A percentile compares a stretch with the other conserved stretches of the same genome.
Conservation (phyloP, 2,329 filamentous ascomycete genomes). For the Golovinomyces cichoracearum region DNA sequence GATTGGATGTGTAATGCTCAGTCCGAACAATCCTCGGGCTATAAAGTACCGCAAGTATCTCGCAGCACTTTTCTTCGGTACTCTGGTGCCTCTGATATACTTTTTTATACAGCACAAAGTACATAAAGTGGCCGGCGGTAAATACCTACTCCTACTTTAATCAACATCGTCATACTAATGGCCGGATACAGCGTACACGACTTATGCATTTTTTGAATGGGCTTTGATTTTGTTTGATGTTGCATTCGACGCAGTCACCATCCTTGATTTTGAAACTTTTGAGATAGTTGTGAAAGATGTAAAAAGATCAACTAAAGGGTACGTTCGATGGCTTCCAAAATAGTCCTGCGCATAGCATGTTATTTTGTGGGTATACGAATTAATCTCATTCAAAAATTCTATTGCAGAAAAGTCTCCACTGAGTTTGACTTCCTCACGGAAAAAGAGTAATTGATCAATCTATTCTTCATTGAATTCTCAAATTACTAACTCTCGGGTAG, state of each 20-base stretch:
- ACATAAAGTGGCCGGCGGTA: slow-evolving; percentile 77
- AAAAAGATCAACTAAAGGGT: slow-evolving; percentile 85
- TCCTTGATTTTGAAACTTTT: slow-evolving; percentile 69
- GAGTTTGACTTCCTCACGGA: slow-evolving; percentile 29
- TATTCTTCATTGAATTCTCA: slow-evolving; percentile 6
- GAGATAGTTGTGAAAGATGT: slow-evolving; percentile 73
- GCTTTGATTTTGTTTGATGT: slow-evolving; percentile 82
- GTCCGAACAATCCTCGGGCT: slow-evolving; percentile 51
- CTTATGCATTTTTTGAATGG: slow-evolving; percentile 96
- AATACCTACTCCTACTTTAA: slow-evolving; percentile 13
- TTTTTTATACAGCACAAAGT: slow-evolving; percentile 99
- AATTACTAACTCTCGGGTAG: slow-evolving; percentile 20
- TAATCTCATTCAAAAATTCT: slow-evolving; percentile 14
- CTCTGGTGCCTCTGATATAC: slow-evolving; percentile 70
- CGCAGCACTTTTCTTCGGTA: slow-evolving; percentile 65
- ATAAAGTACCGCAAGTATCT: slow-evolving; percentile 75
- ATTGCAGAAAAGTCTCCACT: slow-evolving; percentile 18
- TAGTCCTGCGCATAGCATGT: slow-evolving; percentile 34
- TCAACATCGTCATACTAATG: slow-evolving; percentile 7
- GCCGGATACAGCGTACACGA: slow-evolving; percentile 54
- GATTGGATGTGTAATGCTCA: slow-evolving; percentile 63
- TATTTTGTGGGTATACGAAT: slow-evolving; percentile 7
- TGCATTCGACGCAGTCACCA: slow-evolving; percentile 82
- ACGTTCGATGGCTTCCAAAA: slow-evolving; percentile 85
- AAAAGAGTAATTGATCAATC: slow-evolving; percentile 38